These are phyloP conservation scores for Achaetomium macrosporum DNA, from an alignment of 2,329 filamentous ascomycete genomes.

Conservation along the genomic window DNA sequence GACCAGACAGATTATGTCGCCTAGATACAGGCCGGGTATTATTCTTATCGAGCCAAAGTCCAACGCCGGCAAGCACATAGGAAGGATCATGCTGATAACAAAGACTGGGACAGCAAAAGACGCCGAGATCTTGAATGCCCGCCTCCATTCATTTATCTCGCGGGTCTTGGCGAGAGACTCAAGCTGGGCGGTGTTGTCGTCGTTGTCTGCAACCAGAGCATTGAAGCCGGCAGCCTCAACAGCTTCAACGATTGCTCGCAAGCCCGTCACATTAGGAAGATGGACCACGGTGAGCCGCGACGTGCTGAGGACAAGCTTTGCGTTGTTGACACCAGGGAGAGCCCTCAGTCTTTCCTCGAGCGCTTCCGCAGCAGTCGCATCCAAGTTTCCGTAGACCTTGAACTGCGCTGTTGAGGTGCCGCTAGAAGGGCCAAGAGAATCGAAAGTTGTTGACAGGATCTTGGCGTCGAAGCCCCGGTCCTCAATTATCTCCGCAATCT, in stretches of 20 bases:
- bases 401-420: slow-evolving; percentile 62
- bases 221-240: slow-evolving; percentile 83
- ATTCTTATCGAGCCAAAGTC: slow-evolving; percentile 68
- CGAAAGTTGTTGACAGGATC: slow-evolving; percentile 68
- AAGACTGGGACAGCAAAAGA: slow-evolving; percentile 87
- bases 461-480: slow-evolving; percentile 84
- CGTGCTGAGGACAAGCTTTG: slow-evolving; percentile 65
- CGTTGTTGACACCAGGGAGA: slow-evolving; percentile 67
- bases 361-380: slow-evolving; percentile 63
- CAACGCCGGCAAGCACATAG: slow-evolving; percentile 71
- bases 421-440: slow-evolving; percentile 48
- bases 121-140: slow-evolving; percentile 70
- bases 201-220: slow-evolving; percentile 79
- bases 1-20: slow-evolving; percentile 75
- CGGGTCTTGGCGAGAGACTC: slow-evolving; percentile 94
- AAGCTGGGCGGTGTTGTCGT: slow-evolving; percentile 94
- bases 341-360: slow-evolving; percentile 64
- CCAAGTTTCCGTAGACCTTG: slow-evolving; percentile 74
- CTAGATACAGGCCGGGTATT: slow-evolving; percentile 74
- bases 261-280: slow-evolving; percentile 63
- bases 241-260: slow-evolving; percentile 74
- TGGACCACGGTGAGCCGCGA: slow-evolving; percentile 70
- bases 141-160: slow-evolving; percentile 90
- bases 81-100: slow-evolving; percentile 85
- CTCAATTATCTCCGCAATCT: slow-evolving; percentile 78